Conservation (phyloP, 2,329 filamentous ascomycete genomes). For the Xylariaceae sp. region DNA sequence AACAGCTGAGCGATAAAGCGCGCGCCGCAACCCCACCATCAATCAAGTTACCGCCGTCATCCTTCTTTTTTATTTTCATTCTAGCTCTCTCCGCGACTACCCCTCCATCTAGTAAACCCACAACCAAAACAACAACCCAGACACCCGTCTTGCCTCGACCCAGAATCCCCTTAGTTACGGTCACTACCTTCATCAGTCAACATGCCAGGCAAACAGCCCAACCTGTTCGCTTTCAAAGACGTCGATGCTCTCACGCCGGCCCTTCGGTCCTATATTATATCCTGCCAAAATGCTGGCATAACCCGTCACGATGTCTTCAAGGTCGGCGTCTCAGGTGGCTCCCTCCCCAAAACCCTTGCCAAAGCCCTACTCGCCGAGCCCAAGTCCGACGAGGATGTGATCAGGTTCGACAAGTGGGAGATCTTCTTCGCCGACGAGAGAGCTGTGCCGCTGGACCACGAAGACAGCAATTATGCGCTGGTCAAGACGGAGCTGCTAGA, state of each 20-base stretch:
- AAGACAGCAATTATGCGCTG: conserved; percentile 92
- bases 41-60: no score
- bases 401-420: conserved; percentile 89
- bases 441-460: conserved; percentile 87
- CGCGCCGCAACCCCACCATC: no score
- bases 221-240: conserved; percentile 81
- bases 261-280: conserved; percentile 82
- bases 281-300: conserved; percentile 80
- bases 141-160: conserved; percentile 5
- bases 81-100: no score
- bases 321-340: conserved; percentile 91
- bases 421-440: conserved; percentile 99
- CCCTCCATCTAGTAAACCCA: no score
- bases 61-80: no score
- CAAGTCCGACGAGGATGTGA: conserved; percentile 60
- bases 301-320: conserved; percentile 85
- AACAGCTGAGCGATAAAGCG: no score
- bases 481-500: conserved; percentile 87
- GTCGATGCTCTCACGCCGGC: conserved; percentile 73
- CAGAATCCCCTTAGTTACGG: no score
- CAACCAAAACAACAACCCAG: no score
- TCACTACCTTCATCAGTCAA: conserved; percentile 33
- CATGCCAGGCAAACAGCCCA: conserved; percentile 64
- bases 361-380: conserved; percentile 74
- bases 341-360: conserved; percentile 85